These are phyloP conservation scores for Aspergillus indologenus DNA, from an alignment of 495 filamentous ascomycete species.

Conservation along the genomic window DNA sequence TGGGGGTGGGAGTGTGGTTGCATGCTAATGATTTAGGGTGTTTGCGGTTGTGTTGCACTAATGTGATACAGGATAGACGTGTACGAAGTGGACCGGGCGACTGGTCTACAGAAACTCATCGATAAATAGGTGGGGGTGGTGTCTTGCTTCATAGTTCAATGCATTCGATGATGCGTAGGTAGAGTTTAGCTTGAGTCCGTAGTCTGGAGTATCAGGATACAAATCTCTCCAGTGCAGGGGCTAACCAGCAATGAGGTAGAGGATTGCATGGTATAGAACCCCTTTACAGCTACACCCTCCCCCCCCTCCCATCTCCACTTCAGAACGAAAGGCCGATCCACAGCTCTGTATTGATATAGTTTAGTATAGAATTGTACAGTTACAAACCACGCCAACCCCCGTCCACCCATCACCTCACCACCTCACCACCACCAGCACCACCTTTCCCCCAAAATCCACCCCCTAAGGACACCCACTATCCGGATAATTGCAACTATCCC, in stretches of 20 bases:
- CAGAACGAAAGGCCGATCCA: too few species aligned
- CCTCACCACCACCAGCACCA: background rate
- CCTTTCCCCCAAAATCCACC: constrained; percentile 7
- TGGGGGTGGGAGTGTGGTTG: background rate
- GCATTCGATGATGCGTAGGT: background rate
- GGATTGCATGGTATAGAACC: too few species aligned
- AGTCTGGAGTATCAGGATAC: too few species aligned
- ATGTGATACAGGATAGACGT: background rate
- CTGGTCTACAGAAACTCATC: background rate
- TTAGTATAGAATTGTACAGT: too few species aligned
- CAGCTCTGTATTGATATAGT: too few species aligned
- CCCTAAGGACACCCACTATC: constrained; percentile 19
- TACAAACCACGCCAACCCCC: background rate
- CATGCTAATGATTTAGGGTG: background rate
- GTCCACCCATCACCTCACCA: background rate
- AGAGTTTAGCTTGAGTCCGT: background rate
- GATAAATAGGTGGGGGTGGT: background rate
- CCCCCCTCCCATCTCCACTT: too few species aligned
- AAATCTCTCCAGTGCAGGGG: too few species aligned
- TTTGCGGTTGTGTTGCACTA: background rate
- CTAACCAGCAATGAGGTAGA: too few species aligned
- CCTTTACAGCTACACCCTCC: too few species aligned
- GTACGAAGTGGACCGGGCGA: background rate
- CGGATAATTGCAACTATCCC: constrained; percentile 42
- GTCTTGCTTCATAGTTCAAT: background rate